Conservation (phyloP, 495 filamentous ascomycete species). For the Mycothermus thermophilus region DNA sequence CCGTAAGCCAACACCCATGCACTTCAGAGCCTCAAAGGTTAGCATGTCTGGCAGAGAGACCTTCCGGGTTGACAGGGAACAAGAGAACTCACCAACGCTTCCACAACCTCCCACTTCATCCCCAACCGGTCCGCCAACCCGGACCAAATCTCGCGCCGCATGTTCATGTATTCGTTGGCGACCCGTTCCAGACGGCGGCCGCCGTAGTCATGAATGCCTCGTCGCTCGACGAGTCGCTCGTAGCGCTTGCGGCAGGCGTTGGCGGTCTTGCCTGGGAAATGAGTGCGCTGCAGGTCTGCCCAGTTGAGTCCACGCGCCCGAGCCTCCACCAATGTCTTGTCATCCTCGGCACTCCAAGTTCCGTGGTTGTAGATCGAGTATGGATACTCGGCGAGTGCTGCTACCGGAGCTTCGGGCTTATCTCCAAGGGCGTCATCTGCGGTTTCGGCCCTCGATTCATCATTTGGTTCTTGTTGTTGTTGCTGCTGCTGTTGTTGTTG, state of each 20-base stretch:
- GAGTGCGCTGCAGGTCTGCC: constrained; percentile 49
- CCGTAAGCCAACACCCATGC: constrained; percentile 34
- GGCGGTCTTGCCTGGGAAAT: constrained; percentile 58
- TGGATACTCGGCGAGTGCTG: constrained; percentile 6
- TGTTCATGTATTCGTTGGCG: constrained; percentile 50
- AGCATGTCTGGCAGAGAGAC: not conserved
- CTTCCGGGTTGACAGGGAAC: not conserved
- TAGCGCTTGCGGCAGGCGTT: constrained; percentile 74
- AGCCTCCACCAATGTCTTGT: constrained; percentile 47
- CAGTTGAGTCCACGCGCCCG: constrained; percentile 53
- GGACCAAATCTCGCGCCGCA: constrained; percentile 58
- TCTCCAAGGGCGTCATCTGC: not conserved
- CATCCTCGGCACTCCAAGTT: constrained; percentile 50
- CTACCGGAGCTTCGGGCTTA: not conserved
- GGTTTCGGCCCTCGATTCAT: not conserved
- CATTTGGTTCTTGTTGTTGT: too few relatives aligned
- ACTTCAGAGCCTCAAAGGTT: constrained; percentile 18
- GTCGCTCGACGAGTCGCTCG: constrained; percentile 56
- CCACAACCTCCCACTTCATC: constrained; percentile 55
- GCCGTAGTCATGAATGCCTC: constrained; percentile 50
- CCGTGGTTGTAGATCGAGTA: constrained; percentile 32
- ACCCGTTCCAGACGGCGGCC: constrained; percentile 46
- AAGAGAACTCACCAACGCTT: constrained; percentile 44
- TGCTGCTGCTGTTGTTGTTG: too few relatives aligned
- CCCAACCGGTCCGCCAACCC: constrained; percentile 45